phyloP scores from a whole-genome alignment of 352 stramenopile species.

The Aphanomyces astaci region DNA sequence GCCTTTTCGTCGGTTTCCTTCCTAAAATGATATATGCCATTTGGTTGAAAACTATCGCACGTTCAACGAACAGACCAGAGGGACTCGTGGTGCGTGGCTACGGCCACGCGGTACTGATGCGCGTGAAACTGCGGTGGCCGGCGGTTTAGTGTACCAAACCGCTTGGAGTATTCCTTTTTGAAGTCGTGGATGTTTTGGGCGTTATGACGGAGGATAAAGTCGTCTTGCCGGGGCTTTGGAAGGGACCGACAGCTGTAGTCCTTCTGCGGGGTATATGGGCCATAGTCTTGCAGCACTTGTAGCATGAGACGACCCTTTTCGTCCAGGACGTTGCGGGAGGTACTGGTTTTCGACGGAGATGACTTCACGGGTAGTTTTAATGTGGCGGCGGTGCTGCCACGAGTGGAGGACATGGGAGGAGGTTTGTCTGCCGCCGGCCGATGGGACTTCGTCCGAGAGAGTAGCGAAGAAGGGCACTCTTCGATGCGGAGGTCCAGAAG shows the following conservation, averaged over 20 bases:
- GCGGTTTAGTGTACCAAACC: conserved; percentile 8
- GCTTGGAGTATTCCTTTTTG: conserved; percentile 16
- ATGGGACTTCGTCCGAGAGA: not conserved
- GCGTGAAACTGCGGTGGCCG: not conserved
- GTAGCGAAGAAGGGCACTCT: not conserved
- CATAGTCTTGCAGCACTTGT: conserved; percentile 18
- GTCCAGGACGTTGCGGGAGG: not conserved
- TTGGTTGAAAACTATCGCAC: too few species aligned
- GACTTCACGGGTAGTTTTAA: not conserved
- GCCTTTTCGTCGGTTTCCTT: not conserved
- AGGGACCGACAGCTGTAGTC: conserved; percentile 21
- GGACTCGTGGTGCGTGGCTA: not conserved
- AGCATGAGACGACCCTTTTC: conserved; percentile 10
- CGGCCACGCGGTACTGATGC: not conserved
- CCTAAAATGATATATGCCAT: not conserved
- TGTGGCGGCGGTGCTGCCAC: not conserved
- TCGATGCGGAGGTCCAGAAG: not conserved
- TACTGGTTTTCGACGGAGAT: not conserved
- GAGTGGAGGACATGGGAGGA: not conserved
- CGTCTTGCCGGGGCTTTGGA: not conserved
- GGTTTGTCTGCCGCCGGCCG: not conserved
- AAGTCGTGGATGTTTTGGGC: conserved; percentile 23
- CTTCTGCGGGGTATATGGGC: conserved; percentile 3
- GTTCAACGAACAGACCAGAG: not conserved
- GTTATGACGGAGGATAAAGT: conserved; percentile 17